Evolutionary conservation across 2,329 filamentous ascomycete species (phyloP), one percentile per base, ranked within the genome.

Genomic region (Ascochyta viciae-villosae): DNA sequence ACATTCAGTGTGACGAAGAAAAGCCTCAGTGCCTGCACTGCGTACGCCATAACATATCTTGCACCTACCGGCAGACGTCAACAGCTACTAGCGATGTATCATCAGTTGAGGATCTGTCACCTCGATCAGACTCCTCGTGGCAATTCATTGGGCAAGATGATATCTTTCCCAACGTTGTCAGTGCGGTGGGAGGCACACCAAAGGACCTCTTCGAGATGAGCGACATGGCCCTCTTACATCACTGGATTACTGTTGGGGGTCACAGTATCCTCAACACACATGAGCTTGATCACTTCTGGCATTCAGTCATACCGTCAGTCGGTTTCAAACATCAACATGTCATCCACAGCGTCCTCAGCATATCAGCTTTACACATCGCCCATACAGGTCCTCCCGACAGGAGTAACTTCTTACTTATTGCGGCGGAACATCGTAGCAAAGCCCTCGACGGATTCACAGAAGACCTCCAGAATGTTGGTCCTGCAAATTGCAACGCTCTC

Each of bases 161-260:
- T 3, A 9, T 34, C 1, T 45, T 26, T n/a, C 22, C 15, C 12
- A 22, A 27, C 31, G 9, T 3, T 24, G 31, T 26, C 35, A 26
- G 10, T 12, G 19, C 13, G n/a, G 16, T 22, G 5, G n/a, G 6
- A 3, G 34, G 24, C 24, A 6, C 10, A 44, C 13, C 46, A 41
- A 26, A 15, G 2, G 24, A 46, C 6, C 29, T 39, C 3, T 66
- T 64, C 13, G 40, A 39, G 4, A 22, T 65, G 40, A 58, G 50
- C 9, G 64, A 65, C 26, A 38, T 67, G 49, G 57, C 42, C 33
- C 49, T 67, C 9, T 33, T 67, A 19, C 63, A 65, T 48, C 63
- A 67, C 50, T 67, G 64, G 64, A 50, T 42, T 7, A 29, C 64
- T 9, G 57, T 57, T 6, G 62, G 61, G 1, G 59, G 64, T 33